Evolutionary conservation across 2,329 filamentous ascomycete species (phyloP).

Genomic region (Aspergillus candidus): DNA sequence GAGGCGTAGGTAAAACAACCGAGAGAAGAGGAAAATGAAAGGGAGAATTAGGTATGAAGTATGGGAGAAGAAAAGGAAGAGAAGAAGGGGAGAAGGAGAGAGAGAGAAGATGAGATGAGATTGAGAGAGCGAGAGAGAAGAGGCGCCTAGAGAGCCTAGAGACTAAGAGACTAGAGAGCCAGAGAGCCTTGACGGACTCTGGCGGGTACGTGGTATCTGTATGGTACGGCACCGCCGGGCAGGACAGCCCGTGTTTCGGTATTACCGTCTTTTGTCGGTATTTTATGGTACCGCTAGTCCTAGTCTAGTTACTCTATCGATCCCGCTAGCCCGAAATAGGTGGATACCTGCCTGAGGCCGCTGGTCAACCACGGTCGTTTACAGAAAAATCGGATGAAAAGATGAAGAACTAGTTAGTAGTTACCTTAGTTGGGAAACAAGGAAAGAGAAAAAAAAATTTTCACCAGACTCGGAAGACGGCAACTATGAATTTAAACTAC

Average conservation of each 20-base stretch:
- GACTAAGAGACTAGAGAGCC: no score
- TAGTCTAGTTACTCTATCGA: constrained; percentile 1
- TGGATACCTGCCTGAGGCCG: no score
- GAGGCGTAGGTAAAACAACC: constrained; percentile 3
- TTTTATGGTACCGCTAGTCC: constrained; percentile 19
- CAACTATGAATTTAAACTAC: neutral
- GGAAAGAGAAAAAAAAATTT: constrained; percentile 4
- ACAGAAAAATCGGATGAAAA: constrained; percentile 1
- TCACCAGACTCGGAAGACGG: neutral
- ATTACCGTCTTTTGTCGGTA: constrained; percentile 20
- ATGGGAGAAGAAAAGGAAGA: constrained; percentile 4
- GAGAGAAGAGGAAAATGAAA: constrained; percentile 9
- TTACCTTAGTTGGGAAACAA: neutral
- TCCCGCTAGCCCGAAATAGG: constrained; percentile 1
- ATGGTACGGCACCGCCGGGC: neutral
- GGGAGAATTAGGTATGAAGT: constrained; percentile 12
- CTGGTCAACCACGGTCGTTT: neutral
- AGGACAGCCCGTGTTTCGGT: constrained; percentile 8
- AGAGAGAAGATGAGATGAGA: constrained; percentile 4
- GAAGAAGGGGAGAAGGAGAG: constrained; percentile 4
- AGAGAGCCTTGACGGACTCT: constrained; percentile 8
- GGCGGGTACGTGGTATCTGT: constrained; percentile 15
- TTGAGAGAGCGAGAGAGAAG: constrained; percentile 7
- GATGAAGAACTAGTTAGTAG: neutral
- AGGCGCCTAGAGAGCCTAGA: constrained; percentile 3